Base-by-base conservation (phyloP, 1,284 basidiomycete species). In the Tilletiopsis washingtonensis region DNA sequence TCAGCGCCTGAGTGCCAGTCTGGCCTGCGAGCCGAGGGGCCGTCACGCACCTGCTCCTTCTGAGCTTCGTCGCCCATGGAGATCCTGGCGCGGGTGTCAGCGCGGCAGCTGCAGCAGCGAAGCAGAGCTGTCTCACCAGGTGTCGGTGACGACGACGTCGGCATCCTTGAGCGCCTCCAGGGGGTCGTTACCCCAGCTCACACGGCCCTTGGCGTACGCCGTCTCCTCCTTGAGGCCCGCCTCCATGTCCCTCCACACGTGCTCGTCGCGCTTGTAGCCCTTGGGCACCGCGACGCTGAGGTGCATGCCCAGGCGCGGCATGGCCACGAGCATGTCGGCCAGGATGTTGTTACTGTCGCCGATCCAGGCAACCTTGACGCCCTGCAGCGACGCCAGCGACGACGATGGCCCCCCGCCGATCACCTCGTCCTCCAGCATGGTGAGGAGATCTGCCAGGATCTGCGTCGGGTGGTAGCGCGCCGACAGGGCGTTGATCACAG, bases 41-140 rank as follows among this genome's bases (percentile, higher is more conserved):
- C n/a, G n/a, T n/a, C n/a, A n/a, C n/a, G n/a, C n/a, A n/a, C n/a
- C n/a, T n/a, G n/a, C n/a, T n/a, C n/a, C 65, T 91, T 91, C 74
- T 96, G 89, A 1, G 84, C 85, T 75, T 98, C 94, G 76, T 96
- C 91, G 24, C 93, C 94, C 93, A 98, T 98, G 3, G 89, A 93
- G 65, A 98, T 91, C 87, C 89, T 64, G n/a, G n/a, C n/a, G n/a
- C n/a, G n/a, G n/a, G n/a, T n/a, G 19, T 7, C n/a, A 48, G 20
- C 9, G 47, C 26, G 23, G 15, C 20, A 2, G 44, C 2, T 5
- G 9, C 3, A 37, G 43, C 39, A 12, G 41, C 37, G 9, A 21
- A 24, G 3, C 19, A 40, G 40, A 6, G 44, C 20, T 11, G 5
- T 26, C n/a, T 38, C 23, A 20, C 70, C 69, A 72, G 3, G 66